Conservation (phyloP, 495 filamentous ascomycete genomes). For the Choiromyces venosus region DNA sequence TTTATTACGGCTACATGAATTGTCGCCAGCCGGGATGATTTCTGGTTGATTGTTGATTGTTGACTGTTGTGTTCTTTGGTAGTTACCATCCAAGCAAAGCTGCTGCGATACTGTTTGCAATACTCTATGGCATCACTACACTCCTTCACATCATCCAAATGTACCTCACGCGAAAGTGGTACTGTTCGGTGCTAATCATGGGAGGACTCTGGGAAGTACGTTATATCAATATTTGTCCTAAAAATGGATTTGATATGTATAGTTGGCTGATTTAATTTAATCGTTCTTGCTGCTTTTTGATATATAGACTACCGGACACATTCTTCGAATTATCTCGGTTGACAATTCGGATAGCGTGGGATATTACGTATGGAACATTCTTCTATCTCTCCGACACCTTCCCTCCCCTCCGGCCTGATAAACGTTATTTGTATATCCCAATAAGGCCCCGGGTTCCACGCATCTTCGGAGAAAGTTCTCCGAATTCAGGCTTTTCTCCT, state of each 20-base stretch:
- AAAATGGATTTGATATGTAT: not conserved
- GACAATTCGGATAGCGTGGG: conserved; percentile 20
- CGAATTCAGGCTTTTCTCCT: not conserved
- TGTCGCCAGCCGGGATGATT: not conserved
- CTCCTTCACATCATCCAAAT: conserved; percentile 47
- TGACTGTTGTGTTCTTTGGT: not conserved
- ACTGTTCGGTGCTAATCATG: conserved; percentile 47
- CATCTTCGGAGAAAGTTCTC: not conserved
- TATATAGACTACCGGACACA: conserved; percentile 17
- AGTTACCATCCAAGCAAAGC: conserved; percentile 24
- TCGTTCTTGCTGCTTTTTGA: not conserved
- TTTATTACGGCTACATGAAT: not conserved
- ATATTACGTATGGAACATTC: not conserved
- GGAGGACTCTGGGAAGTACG: conserved; percentile 44
- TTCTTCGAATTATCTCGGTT: conserved; percentile 20
- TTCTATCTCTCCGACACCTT: too few relatives aligned
- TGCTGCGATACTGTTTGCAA: conserved; percentile 42
- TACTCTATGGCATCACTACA: conserved; percentile 46
- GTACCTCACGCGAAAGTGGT: conserved; percentile 45
- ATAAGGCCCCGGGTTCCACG: not conserved
- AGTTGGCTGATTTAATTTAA: not conserved
- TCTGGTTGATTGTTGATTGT: not conserved
- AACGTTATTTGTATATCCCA: not conserved
- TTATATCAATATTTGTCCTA: not conserved
- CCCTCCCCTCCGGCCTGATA: not conserved